phyloP scores from a whole-genome alignment of 1,284 basidiomycete genomes.

The Peniophora sp. region DNA sequence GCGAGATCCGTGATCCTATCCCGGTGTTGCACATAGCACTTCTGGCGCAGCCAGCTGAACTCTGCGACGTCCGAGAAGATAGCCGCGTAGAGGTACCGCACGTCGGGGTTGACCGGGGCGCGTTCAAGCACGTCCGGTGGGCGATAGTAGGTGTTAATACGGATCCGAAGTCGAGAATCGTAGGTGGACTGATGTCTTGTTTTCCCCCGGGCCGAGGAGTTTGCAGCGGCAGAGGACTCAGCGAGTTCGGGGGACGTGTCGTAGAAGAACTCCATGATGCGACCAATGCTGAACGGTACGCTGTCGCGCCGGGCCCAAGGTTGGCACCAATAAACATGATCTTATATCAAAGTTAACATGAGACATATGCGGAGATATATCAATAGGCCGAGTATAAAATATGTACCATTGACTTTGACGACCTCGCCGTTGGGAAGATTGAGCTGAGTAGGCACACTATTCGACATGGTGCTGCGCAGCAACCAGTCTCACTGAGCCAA shows the following conservation, averaged over 20 bases:
- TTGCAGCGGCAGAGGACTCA: constrained; percentile 14
- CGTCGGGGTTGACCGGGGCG: constrained; percentile 62
- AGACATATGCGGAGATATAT: constrained; percentile 12
- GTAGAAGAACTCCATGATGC: constrained; percentile 91
- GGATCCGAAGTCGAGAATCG: constrained; percentile 54
- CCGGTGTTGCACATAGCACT: constrained; percentile 88
- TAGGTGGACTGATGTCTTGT: constrained; percentile 38
- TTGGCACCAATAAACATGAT: constrained; percentile 93
- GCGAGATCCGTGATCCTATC: constrained; percentile 91
- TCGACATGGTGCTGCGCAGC: neutral
- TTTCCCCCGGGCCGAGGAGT: constrained; percentile 36
- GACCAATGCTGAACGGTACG: constrained; percentile 87
- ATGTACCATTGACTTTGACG: constrained; percentile 73
- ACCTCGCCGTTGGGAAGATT: constrained; percentile 70
- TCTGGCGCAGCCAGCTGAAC: constrained; percentile 83
- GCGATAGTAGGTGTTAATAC: constrained; percentile 90
- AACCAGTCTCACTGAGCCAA: neutral
- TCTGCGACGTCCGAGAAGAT: constrained; percentile 95
- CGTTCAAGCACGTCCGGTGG: constrained; percentile 84
- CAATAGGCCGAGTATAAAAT: constrained; percentile 22
- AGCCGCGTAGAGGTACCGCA: constrained; percentile 84
- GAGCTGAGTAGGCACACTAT: constrained; percentile 27
- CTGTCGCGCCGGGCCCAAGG: constrained; percentile 88
- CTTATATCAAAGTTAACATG: constrained; percentile 30
- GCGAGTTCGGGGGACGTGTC: constrained; percentile 50